Percentiles rank a stretch among this genome's conserved stretches.
Evolutionary conservation across 2,329 filamentous ascomycete genomes (phyloP).

Genomic region (Fusarium siculi): DNA sequence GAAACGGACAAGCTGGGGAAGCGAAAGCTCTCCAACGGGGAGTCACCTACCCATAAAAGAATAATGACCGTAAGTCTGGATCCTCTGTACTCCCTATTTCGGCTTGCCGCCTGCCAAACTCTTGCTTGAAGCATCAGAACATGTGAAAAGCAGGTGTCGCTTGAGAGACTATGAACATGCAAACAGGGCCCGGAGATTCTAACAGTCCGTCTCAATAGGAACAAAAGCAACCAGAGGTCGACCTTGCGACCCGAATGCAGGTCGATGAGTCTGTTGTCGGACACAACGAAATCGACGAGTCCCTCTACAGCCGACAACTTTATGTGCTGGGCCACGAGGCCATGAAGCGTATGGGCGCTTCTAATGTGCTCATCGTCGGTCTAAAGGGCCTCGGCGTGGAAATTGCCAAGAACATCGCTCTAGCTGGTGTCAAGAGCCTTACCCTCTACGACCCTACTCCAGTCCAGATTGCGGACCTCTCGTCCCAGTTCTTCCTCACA

Average conservation of each 20-base stretch:
- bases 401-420: constrained; percentile 97
- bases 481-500: constrained; percentile 96
- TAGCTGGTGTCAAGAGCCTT: constrained; percentile 97
- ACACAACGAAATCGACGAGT: constrained; percentile 74
- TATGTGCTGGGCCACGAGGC: constrained; percentile 80
- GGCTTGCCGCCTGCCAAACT: background rate
- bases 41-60: constrained; percentile 67
- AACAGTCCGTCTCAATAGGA: constrained; percentile 50
- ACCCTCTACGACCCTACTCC: constrained; percentile 91
- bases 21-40: constrained; percentile 73
- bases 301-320: constrained; percentile 78
- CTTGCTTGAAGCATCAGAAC: background rate
- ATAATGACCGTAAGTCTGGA: constrained; percentile 67
- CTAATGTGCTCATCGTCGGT: constrained; percentile 91
- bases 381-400: constrained; percentile 95
- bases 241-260: constrained; percentile 73
- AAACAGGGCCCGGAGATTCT: background rate
- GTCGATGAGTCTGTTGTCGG: constrained; percentile 69
- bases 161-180: background rate
- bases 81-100: background rate
- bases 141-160: constrained; percentile 6
- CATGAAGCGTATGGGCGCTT: constrained; percentile 99
- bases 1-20: constrained; percentile 69
- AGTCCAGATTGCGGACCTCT: constrained; percentile 86
- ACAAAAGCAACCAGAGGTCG: constrained; percentile 66